Percentiles rank a stretch among this genome's conserved stretches.
These are phyloP conservation scores for Cordyceps farinosa DNA, from an alignment of 2,329 filamentous ascomycete genomes.

Conservation along the genomic window DNA sequence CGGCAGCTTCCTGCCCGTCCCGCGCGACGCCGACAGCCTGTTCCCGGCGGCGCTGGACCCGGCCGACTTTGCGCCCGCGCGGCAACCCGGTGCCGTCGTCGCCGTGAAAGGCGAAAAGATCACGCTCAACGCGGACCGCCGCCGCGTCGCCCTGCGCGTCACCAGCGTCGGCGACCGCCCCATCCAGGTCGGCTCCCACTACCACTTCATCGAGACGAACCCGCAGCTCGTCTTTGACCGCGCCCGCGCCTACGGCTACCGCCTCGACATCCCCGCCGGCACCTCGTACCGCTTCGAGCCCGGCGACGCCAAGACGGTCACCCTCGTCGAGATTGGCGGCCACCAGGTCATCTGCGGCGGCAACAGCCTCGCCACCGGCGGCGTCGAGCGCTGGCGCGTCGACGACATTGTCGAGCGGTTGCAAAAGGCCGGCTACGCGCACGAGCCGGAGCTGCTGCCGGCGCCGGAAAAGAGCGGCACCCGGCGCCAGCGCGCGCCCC, in stretches of 20 bases:
- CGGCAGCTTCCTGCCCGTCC: constrained; percentile 83
- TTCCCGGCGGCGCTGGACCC: constrained; percentile 62
- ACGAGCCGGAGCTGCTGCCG: constrained; percentile 70
- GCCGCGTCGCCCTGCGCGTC: constrained; percentile 73
- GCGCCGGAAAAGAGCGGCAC: constrained; percentile 65
- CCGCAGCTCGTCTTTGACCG: constrained; percentile 87
- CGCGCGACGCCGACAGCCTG: constrained; percentile 49
- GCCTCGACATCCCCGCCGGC: constrained; percentile 85
- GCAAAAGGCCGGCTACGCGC: constrained; percentile 71
- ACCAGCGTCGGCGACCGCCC: constrained; percentile 86
- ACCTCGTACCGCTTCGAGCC: constrained; percentile 93
- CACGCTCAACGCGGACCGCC: constrained; percentile 68
- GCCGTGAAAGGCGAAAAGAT: constrained; percentile 64
- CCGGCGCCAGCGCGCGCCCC: constrained; percentile 79
- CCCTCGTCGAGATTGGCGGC: constrained; percentile 83
- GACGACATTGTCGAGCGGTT: constrained; percentile 66
- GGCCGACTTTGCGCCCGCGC: constrained; percentile 62
- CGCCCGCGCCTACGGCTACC: constrained; percentile 73
- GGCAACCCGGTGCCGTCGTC: constrained; percentile 76
- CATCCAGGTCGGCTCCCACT: constrained; percentile 78
- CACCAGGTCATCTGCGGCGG: constrained; percentile 77
- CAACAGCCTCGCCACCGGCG: constrained; percentile 72
- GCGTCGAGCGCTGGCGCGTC: constrained; percentile 59
- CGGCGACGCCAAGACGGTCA: constrained; percentile 86
- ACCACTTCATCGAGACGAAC: constrained; percentile 95